A percentile compares a stretch with the other conserved stretches of the same genome.
These are phyloP conservation scores for Nymphaea colorata DNA, from an alignment of 164 flowering plant species.

Conservation along the genomic window DNA sequence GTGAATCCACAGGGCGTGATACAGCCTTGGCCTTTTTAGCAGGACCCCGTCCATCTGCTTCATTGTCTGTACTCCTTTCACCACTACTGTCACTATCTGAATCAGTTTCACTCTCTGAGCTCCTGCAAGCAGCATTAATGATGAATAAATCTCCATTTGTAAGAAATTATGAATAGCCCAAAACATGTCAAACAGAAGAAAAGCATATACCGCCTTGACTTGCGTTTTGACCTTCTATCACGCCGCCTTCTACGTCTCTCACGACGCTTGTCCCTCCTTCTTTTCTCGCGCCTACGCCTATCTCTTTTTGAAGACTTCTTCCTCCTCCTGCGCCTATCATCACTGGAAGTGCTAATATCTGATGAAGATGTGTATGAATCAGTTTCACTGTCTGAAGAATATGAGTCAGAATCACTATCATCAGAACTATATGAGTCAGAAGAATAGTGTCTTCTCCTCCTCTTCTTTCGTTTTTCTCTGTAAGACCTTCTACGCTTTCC, in stretches of 20 bases:
- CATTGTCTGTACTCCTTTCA: slow-evolving; percentile 20
- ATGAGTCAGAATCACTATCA: not conserved
- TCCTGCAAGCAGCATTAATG: slow-evolving; percentile 22
- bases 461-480: slow-evolving; percentile 46
- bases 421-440: slow-evolving; percentile 73
- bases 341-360: slow-evolving; percentile 45
- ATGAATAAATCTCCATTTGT: not conserved
- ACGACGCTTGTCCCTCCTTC: slow-evolving; percentile 49
- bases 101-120: slow-evolving; percentile 38
- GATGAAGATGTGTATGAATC: slow-evolving; percentile 23
- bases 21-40: slow-evolving; percentile 26
- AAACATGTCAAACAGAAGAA: not conserved
- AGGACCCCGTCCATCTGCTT: slow-evolving; percentile 19
- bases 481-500: slow-evolving; percentile 74
- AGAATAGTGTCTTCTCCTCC: slow-evolving; percentile 53
- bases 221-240: slow-evolving; percentile 62
- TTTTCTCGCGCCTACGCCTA: slow-evolving; percentile 49
- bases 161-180: not conserved
- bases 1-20: slow-evolving; percentile 5
- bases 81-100: slow-evolving; percentile 39
- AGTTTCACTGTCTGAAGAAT: slow-evolving; percentile 51
- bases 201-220: slow-evolving; percentile 52
- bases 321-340: slow-evolving; percentile 63
- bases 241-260: slow-evolving; percentile 58
- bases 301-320: slow-evolving; percentile 73